These are phyloP conservation scores for Alternaria sp. DNA, from an alignment of 2,329 filamentous ascomycete genomes.

Conservation along the genomic window DNA sequence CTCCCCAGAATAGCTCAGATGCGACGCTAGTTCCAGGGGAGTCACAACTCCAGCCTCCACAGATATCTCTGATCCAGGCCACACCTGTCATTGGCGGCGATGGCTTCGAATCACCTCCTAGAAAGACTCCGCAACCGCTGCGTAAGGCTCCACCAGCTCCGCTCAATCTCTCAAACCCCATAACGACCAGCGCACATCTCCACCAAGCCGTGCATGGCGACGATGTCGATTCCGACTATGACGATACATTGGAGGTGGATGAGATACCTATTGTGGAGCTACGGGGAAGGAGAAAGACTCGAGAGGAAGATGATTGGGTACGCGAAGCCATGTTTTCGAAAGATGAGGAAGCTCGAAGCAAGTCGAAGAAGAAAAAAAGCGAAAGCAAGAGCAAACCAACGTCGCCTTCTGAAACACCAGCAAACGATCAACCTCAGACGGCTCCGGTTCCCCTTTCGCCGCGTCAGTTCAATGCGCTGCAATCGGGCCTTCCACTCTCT, in stretches of 20 bases:
- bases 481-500: constrained; percentile 49
- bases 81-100: constrained; percentile 51
- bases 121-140: constrained; percentile 56
- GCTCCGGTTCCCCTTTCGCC: constrained; percentile 40
- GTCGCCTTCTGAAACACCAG: constrained; percentile 35
- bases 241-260: constrained; percentile 75
- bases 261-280: constrained; percentile 64
- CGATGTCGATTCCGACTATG: constrained; percentile 84
- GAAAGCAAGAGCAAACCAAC: constrained; percentile 60
- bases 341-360: constrained; percentile 74
- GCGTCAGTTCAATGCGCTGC: constrained; percentile 42
- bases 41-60: constrained; percentile 40
- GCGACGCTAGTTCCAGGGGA: constrained; percentile 21
- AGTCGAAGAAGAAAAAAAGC: constrained; percentile 73
- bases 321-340: constrained; percentile 73
- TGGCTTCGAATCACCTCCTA: constrained; percentile 48
- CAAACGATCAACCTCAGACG: constrained; percentile 28
- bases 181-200: constrained; percentile 55
- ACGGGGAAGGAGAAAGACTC: constrained; percentile 81
- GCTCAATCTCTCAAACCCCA: constrained; percentile 69
- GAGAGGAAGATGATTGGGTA: constrained; percentile 84
- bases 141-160: constrained; percentile 88
- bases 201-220: constrained; percentile 59
- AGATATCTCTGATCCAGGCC: constrained; percentile 51
- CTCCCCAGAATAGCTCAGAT: constrained; percentile 20